Base-by-base conservation (phyloP, 2,329 filamentous ascomycete genomes). In the Alternaria gansuensis region DNA sequence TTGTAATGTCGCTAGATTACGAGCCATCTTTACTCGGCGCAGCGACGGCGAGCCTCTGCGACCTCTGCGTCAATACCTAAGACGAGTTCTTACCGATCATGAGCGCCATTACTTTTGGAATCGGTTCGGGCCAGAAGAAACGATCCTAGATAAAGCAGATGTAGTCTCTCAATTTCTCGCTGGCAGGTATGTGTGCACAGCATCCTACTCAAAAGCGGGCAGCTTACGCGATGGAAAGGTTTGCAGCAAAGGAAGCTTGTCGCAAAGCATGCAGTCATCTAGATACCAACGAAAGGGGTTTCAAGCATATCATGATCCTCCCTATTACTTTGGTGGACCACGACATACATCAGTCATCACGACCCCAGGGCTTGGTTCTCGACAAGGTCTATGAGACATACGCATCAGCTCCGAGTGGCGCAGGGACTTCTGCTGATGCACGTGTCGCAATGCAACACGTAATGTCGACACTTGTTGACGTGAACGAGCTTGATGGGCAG, bases 1-100 rank as follows among this genome's bases (percentile, higher is more conserved):
- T 56, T 92, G 91, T 76, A 83, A 84, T 57, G 84, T 92, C 57
- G 77, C 83, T 0, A 87, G 92, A 54, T 87, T 96, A 59, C 79
- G 81, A 60, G 75, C 77, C 21, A 81, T 93, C 51, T 76, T 94
- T 51, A 75, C 72, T 17, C 63, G 67, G 55, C 39, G 37, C 29
- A 36, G 40, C 3, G 21, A 55, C 29, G 34, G 34, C 59, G 54
- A 48, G 23, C 51, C 41, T 28, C 48, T 48, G 13, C 50, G 34
- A 1, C 52, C 60, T 4, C 60, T 75, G 14, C 23, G 58, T 10
- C 59, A 50, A 24, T 74, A 76, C 34, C 26, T 75, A 8, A 53
- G 45, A 13, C 66, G 65, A 54, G 43, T 75, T 5, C 55, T 77
- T n/a, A 76, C 74, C 49, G 63, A 63, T 54, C 74, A 72, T 14